These are phyloP conservation scores for Dictyostelium firmibasis DNA, from an alignment of 78 protist genomes.

Conservation along the genomic window DNA sequence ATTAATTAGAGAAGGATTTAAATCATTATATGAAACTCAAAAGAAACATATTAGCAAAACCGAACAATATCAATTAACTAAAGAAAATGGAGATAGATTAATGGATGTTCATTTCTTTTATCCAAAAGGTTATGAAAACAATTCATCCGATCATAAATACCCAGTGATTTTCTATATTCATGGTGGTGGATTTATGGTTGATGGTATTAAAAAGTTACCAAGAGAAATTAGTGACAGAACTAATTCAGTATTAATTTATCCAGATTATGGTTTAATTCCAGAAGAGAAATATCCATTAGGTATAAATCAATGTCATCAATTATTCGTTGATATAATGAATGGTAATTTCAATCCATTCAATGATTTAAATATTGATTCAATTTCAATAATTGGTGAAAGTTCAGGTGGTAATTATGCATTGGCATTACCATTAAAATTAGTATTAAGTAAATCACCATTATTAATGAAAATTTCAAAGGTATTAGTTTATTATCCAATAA, in stretches of 20 bases:
- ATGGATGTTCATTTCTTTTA: neutral
- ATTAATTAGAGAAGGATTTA: neutral
- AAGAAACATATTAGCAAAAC: conserved; percentile 1
- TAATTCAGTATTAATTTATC: neutral
- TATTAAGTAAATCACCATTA: neutral
- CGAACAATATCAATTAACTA: neutral
- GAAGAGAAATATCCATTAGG: conserved; percentile 1
- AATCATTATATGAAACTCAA: neutral
- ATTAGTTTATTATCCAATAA: neutral
- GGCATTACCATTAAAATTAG: neutral
- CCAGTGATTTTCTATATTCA: neutral
- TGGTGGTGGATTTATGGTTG: neutral
- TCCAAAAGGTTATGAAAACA: neutral
- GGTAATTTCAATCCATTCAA: neutral
- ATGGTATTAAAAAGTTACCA: neutral
- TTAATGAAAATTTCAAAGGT: neutral
- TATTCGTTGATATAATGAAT: neutral
- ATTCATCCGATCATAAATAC: neutral
- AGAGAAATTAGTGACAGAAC: neutral
- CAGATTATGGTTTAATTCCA: conserved; percentile 7
- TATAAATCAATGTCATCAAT: neutral
- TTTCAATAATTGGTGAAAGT: neutral
- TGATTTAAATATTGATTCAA: neutral
- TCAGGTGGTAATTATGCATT: conserved; percentile 8
- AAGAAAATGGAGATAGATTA: neutral